phyloP scores from a whole-genome alignment of 2,329 filamentous ascomycete species.

The Juglanconis sp. region DNA sequence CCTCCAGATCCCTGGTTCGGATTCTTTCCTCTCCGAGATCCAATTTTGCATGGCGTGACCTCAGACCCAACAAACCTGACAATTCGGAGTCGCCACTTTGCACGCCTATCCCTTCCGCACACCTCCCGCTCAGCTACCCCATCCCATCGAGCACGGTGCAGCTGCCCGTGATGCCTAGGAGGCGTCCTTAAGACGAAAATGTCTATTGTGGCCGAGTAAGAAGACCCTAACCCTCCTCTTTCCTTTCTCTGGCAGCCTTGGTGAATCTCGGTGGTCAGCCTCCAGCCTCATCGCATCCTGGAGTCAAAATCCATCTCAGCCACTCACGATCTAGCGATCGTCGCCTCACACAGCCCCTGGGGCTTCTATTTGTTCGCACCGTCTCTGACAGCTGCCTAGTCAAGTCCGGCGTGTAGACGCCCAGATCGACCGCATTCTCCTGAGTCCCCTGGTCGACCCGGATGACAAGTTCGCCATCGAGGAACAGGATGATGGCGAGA shows the following conservation, averaged over 20 bases:
- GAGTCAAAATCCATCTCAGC: not conserved
- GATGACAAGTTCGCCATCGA: constrained; percentile 31
- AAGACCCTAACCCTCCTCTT: constrained; percentile 10
- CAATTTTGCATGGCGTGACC: constrained; percentile 18
- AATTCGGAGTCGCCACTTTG: not conserved
- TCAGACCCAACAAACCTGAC: not conserved
- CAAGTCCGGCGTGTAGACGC: constrained; percentile 62
- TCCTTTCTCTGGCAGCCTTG: not conserved
- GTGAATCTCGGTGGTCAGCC: no score
- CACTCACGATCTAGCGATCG: not conserved
- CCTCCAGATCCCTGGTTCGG: constrained; percentile 11
- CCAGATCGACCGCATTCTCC: constrained; percentile 62
- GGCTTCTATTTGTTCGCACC: not conserved
- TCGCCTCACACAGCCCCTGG: not conserved
- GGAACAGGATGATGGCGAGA: constrained; percentile 21
- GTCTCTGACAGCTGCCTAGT: constrained; percentile 32
- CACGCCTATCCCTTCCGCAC: not conserved
- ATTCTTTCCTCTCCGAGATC: constrained; percentile 12
- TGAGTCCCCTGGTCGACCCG: constrained; percentile 42
- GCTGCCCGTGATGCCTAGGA: constrained; percentile 14
- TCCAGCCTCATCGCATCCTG: no score
- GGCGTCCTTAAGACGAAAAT: constrained; percentile 27
- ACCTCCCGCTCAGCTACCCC: not conserved
- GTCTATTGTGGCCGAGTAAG: constrained; percentile 47
- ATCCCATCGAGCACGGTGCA: constrained; percentile 1